A percentile compares a stretch with the other conserved stretches of the same genome.
phyloP scores from a whole-genome alignment of 257 asterid genomes.

The Leptodermis oblonga region DNA sequence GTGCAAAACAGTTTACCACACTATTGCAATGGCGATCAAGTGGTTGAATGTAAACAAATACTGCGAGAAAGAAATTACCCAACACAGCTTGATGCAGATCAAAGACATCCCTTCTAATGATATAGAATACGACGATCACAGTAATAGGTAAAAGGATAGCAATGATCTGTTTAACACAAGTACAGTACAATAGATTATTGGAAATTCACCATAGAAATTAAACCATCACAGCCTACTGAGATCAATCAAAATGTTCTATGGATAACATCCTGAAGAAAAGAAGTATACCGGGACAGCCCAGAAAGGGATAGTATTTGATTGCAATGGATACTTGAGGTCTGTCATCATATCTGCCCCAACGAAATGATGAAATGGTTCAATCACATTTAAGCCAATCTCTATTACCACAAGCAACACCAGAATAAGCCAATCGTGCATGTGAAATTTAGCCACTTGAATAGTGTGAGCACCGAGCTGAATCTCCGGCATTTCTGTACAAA shows the following conservation, averaged over 20 bases:
- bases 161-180: slow-evolving; percentile 48
- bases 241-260: neutral
- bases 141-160: slow-evolving; percentile 62
- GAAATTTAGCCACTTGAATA: slow-evolving; percentile 62
- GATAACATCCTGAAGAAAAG: neutral
- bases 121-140: slow-evolving; percentile 59
- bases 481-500: slow-evolving; percentile 65
- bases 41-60: neutral
- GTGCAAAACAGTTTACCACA: slow-evolving; percentile 20
- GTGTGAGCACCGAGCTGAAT: too few relatives aligned
- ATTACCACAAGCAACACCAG: slow-evolving; percentile 74
- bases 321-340: slow-evolving; percentile 79
- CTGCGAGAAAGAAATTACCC: slow-evolving; percentile 50
- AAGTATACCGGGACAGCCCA: slow-evolving; percentile 94
- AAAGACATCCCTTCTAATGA: slow-evolving; percentile 62
- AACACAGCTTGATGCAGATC: slow-evolving; percentile 83
- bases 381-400: slow-evolving; percentile 63
- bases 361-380: slow-evolving; percentile 93
- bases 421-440: slow-evolving; percentile 95
- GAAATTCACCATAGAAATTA: slow-evolving; percentile 7
- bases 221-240: neutral
- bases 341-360: slow-evolving; percentile 89
- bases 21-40: neutral
- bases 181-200: slow-evolving; percentile 14
- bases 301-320: slow-evolving; percentile 75